Base-by-base conservation (phyloP, 1,139 yeast genomes). In the Hansenula sp. region DNA sequence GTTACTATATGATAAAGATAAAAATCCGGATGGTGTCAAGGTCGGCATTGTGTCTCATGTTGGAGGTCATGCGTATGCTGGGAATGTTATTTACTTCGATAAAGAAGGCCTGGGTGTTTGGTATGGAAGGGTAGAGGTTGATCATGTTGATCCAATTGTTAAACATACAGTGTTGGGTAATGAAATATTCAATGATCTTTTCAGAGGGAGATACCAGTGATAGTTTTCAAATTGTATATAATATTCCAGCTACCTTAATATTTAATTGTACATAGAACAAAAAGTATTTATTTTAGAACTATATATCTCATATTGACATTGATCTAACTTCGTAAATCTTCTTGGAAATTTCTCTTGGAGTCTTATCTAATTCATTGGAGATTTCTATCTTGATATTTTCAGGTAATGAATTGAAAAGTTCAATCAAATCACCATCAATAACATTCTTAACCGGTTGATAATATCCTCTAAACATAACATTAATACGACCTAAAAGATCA, bases 391-490 rank as follows among this genome's bases (percentile, higher is more conserved):
- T 77, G 11, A 61, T 55, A 0, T 67, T 63, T 1, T 59, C 59
- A 2, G 63, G 58, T 32, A 84, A 61, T 9, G 56, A 56, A 33
- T 63, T 61, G 57, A 68, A 86, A 41, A 64, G 62, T 55, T 89
- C 97, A 42, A 93, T 70, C 27, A 88, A 68, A 61, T 93, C 98
- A 11, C 99, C 99, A 63, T 93, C 98, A 38, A 93, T 73, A 2
- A 87, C 81, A 44, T 80, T 76, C 52, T 81, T 83, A 7, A 76
- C 78, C 0, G 97, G 96, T 18, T 79, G 81, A 58, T 88, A 89
- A 58, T 84, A 85, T 42, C 97, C 76, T 42, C 97, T 68, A 59
- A 74, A 90, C 49, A 76, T 76, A 51, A 77, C 50, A 47, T 83
- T 87, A 52, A 85, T 87, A 46, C 93, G 71, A 0, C 86, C 95